These are phyloP conservation scores for Puccinia polysora DNA, from an alignment of 1,284 basidiomycete species.

Conservation along the genomic window DNA sequence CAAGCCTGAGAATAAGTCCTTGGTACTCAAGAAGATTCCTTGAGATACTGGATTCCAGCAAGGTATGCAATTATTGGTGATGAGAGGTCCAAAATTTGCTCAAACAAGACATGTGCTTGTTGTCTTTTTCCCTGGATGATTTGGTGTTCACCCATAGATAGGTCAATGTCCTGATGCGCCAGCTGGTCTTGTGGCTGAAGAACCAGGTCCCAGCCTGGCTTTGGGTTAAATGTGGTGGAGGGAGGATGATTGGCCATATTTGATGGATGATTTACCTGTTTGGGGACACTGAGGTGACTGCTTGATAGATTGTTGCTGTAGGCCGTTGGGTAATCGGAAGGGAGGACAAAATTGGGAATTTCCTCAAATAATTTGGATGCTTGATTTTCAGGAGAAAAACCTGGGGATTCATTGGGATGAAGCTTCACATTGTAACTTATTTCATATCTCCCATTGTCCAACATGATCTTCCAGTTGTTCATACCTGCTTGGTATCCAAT, in stretches of 20 bases:
- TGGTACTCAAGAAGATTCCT: background rate
- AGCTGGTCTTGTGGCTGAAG: background rate
- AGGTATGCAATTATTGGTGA: background rate
- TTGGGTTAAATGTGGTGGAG: background rate
- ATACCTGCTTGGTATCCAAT: background rate
- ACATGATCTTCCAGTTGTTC: background rate
- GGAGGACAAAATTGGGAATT: background rate
- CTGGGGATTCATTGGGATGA: background rate
- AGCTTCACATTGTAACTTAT: conserved; percentile 12
- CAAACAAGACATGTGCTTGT: background rate
- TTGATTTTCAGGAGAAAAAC: background rate
- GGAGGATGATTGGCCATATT: background rate
- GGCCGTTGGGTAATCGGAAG: background rate
- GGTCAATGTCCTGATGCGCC: background rate
- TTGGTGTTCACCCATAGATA: background rate
- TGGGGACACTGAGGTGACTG: too few species aligned
- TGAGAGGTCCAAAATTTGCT: background rate
- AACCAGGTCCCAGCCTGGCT: background rate
- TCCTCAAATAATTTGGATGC: background rate
- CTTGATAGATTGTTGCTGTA: background rate
- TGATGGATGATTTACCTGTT: background rate
- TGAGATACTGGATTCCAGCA: background rate
- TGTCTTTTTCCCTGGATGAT: background rate
- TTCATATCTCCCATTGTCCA: background rate
- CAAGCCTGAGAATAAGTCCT: conserved; percentile 9